Evolutionary conservation across 2,329 filamentous ascomycete genomes (phyloP).

Genomic region (Trichoderma atrobrunneum): DNA sequence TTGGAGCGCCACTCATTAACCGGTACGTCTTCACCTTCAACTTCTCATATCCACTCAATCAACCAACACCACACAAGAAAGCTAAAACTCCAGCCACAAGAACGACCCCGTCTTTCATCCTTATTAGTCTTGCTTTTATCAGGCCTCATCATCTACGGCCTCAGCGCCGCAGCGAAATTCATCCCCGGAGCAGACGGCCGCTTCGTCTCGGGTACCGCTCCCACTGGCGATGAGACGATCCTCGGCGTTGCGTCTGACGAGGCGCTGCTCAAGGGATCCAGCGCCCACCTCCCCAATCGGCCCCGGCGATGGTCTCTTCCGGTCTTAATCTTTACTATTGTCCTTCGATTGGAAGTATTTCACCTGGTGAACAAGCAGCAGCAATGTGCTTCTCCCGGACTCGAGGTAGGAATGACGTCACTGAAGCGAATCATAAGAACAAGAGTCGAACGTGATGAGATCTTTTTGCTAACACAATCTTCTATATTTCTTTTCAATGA

Average conservation of each 20-base stretch:
- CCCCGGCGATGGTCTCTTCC: conserved; percentile 48
- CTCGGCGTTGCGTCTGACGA: conserved; percentile 23
- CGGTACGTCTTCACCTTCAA: conserved; percentile 33
- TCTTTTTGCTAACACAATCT: neutral
- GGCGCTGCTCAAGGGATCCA: conserved; percentile 36
- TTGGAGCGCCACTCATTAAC: conserved; percentile 49
- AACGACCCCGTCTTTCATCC: conserved; percentile 48
- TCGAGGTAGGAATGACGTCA: conserved; percentile 41
- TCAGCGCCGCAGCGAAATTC: conserved; percentile 44
- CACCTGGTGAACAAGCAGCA: conserved; percentile 45
- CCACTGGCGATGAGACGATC: conserved; percentile 21
- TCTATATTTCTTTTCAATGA: neutral
- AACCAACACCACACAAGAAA: neutral
- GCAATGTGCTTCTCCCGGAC: conserved; percentile 49
- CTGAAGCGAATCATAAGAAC: neutral
- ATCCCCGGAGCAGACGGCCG: conserved; percentile 47
- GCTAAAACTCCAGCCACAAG: conserved; percentile 30
- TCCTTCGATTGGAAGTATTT: conserved; percentile 48
- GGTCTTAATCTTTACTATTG: conserved; percentile 42
- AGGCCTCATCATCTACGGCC: conserved; percentile 40
- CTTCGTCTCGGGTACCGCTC: conserved; percentile 35
- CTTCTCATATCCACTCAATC: neutral
- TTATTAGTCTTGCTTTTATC: conserved; percentile 47
- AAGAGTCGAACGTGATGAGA: neutral
- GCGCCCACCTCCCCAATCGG: conserved; percentile 40